Conservation (phyloP, 345 rosid species). For the Geranium rotundifolium region DNA sequence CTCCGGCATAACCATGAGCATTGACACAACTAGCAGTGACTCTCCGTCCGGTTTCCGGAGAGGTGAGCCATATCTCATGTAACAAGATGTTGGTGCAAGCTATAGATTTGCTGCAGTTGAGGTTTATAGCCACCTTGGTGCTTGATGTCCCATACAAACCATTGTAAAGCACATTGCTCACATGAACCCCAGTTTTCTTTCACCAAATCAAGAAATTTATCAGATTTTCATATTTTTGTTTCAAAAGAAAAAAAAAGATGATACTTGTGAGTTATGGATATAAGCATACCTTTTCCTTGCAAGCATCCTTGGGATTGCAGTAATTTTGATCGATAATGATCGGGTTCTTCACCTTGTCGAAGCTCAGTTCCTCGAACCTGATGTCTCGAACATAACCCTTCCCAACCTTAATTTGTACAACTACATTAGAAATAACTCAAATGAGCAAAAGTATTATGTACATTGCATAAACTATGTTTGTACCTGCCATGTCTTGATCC, state of each 20-base stretch:
- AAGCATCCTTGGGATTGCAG: constrained; percentile 18
- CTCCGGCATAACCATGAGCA: constrained; percentile 19
- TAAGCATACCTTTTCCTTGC: constrained; percentile 17
- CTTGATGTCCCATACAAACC: constrained; percentile 21
- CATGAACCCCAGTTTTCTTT: constrained; percentile 23
- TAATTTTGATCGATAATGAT: constrained; percentile 30
- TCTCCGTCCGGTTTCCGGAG: constrained; percentile 4
- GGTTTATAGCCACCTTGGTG: constrained; percentile 20
- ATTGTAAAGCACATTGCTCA: constrained; percentile 17
- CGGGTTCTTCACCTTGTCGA: constrained; percentile 20
- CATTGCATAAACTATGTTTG: too few species aligned
- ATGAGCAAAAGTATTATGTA: neutral
- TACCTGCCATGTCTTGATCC: constrained; percentile 45
- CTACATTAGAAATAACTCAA: neutral
- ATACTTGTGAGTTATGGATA: too few species aligned
- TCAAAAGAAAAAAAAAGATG: too few species aligned
- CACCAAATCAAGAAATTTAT: too few species aligned
- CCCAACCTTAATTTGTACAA: constrained; percentile 16
- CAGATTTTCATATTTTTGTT: too few species aligned
- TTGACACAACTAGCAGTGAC: constrained; percentile 20
- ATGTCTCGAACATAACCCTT: constrained; percentile 20
- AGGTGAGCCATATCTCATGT: constrained; percentile 2
- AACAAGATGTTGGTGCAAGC: constrained; percentile 20
- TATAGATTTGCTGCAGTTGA: constrained; percentile 25
- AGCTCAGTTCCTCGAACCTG: constrained; percentile 14